Base-by-base conservation (phyloP, 352 stramenopile species). In the Phytophthora pisi region DNA sequence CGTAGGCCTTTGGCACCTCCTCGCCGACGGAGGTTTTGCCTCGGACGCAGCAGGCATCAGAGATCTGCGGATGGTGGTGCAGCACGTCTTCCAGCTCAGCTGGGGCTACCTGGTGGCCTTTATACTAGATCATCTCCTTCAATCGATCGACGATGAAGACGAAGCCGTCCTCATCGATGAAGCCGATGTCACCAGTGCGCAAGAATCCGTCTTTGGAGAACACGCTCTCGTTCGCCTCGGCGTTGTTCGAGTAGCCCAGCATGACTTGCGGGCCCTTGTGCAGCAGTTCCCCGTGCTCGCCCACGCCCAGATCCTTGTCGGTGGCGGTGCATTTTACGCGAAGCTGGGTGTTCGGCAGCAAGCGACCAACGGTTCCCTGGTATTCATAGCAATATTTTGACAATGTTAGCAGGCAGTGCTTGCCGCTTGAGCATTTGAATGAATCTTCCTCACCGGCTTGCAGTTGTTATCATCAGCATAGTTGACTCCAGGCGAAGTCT, bases 81-180 rank as follows among this genome's bases (percentile, higher is more conserved):
- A 98, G 50, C 9, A 97, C 62, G 18, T 90, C 90, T 74, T 98
- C 93, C 26, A 98, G 76, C 70, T 97, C 92, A 0, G 90, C 92
- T 7, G 91, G 93, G 16, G 91, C 87, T 13, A 98, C 77, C 62
- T 92, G 90, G 65, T 92, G 92, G 13, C 92, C 93, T 61, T 96
- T 95, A 57, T 96, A 91, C 78, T 98, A 98, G 76, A 98, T 98
- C 5, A 98, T 70, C 69, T 98, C 92, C 77, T 98, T 98, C 28
- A 92, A 74, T 13, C 94, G 77, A 69, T 98, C 94, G 0, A 88
- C 86, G 40, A 98, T 93, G 59, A 86, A 97, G 11, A 98, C 84
- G 63, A 79, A 97, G 4, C 90, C 92, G 52, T 98, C 88, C 26
- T 96, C 81, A 65, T 98, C 92, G 57, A 97, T 92, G 55, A 91